These are phyloP conservation scores for Botrytis cinerea DNA, from an alignment of 2,329 filamentous ascomycete species.

Conservation along the genomic window DNA sequence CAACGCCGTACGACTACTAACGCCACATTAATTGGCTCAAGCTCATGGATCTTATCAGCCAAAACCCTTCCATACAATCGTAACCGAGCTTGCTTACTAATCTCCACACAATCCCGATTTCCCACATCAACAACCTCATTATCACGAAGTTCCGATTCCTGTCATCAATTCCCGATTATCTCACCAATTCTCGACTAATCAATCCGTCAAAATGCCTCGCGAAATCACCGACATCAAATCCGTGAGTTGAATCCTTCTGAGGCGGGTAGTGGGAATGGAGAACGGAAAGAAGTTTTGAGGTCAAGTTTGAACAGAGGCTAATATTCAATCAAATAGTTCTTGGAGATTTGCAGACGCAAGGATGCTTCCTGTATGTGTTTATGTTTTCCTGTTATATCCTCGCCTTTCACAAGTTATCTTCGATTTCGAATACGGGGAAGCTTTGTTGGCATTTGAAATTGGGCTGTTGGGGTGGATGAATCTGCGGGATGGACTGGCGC, in stretches of 20 bases:
- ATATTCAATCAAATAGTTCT: conserved; percentile 65
- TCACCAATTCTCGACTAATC: conserved; percentile 33
- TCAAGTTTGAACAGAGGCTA: conserved; percentile 15
- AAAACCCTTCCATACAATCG: conserved; percentile 21
- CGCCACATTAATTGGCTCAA: background rate
- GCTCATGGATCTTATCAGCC: conserved; percentile 1
- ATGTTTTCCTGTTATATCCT: background rate
- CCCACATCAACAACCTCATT: conserved; percentile 24
- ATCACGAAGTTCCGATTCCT: conserved; percentile 24
- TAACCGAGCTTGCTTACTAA: conserved; percentile 29
- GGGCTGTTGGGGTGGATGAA: background rate
- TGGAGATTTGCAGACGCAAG: conserved; percentile 99
- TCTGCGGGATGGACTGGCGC: conserved; percentile 1
- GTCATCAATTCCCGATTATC: conserved; percentile 24
- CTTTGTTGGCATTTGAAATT: conserved; percentile 13
- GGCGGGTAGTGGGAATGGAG: background rate
- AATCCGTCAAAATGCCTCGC: conserved; percentile 84
- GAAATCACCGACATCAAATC: conserved; percentile 98
- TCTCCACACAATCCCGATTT: conserved; percentile 27
- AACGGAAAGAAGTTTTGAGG: background rate
- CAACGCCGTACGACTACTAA: background rate
- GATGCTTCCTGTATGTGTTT: conserved; percentile 92
- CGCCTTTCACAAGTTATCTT: background rate
- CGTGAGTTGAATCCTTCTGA: conserved; percentile 47
- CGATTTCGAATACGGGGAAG: background rate